Evolutionary conservation across 2,329 filamentous ascomycete genomes (phyloP).

Genomic region (Aspergillus carbonarius): DNA sequence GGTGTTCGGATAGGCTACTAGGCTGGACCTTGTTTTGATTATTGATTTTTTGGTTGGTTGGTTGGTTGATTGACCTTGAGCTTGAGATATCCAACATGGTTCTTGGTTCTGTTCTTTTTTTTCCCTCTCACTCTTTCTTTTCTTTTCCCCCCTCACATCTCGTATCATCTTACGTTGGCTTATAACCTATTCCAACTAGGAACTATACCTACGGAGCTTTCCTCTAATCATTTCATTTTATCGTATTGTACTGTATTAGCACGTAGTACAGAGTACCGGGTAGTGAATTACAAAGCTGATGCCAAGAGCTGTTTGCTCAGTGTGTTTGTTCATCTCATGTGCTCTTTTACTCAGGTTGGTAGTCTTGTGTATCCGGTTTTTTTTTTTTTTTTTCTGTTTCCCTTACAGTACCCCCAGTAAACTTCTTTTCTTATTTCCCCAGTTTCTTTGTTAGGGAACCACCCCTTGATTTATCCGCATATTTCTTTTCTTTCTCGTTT

Average conservation of each 20-base stretch:
- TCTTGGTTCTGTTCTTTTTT: conserved; percentile 13
- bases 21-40: background rate
- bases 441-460: background rate
- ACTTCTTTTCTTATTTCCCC: no score
- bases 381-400: background rate
- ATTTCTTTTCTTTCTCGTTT: background rate
- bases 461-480: no score
- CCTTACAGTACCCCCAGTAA: no score
- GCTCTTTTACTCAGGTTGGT: background rate
- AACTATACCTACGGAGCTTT: no score
- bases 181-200: no score
- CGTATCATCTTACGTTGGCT: no score
- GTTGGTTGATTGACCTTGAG: conserved; percentile 9
- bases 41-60: conserved; percentile 1
- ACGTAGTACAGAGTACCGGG: no score
- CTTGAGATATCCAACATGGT: conserved; percentile 20
- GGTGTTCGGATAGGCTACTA: conserved; percentile 1
- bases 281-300: no score
- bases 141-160: background rate
- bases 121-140: background rate
- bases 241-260: no score
- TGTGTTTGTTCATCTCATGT: background rate
- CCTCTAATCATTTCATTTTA: no score
- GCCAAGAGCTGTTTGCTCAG: no score
- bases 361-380: background rate